Evolutionary conservation across 148 eudicot species (phyloP), one percentile per base, ranked within the genome.

Genomic region (Simmondsia chinensis): DNA sequence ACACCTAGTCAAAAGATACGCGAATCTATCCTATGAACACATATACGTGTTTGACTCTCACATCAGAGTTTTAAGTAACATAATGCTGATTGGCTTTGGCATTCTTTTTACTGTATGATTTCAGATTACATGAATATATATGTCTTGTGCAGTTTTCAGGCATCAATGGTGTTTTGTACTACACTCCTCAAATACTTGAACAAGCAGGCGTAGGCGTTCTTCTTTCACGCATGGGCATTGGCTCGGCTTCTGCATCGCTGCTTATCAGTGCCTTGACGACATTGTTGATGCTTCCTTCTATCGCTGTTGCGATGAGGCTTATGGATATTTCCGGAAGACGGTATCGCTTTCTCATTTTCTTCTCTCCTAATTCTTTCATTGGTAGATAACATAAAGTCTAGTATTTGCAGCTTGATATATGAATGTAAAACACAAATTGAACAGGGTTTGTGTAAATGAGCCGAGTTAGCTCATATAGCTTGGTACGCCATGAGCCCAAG

Each of bases 251-350:
- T 38, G 63, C 77, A 2, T 71, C 77, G 16, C 56, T 75, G 43
- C 82, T 75, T 43, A 67, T 66, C 12, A 71, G 77, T 47, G 68
- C 61, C 39, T 24, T 71, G 21, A 71, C 68, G 0, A 63, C 74
- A 32, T 71, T 75, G 49, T 42, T 75, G 46, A 75, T 71, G 77
- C 82, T 75, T 56, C 82, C 82, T 31, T 60, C 70, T 27, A 75
- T 75, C 25, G 82, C 77, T 35, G 68, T 75, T 26, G 77, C 82
- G 25, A 75, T 75, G 76, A 71, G 77, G 52, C 77, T 75, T 39
- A 75, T 75, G 82, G 82, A 75, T 34, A 14, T 71, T 21, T 38
- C 76, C 14, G 82, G 82, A 31, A 64, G 82, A 63, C 71, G 82
- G 82, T 75, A 75, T 28, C 15, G 11, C 8, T 19, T 43, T 39